A percentile compares a stretch with the other conserved stretches of the same genome.
Conservation (phyloP, 2,329 filamentous ascomycete genomes). For the Aspergillus ustus region DNA sequence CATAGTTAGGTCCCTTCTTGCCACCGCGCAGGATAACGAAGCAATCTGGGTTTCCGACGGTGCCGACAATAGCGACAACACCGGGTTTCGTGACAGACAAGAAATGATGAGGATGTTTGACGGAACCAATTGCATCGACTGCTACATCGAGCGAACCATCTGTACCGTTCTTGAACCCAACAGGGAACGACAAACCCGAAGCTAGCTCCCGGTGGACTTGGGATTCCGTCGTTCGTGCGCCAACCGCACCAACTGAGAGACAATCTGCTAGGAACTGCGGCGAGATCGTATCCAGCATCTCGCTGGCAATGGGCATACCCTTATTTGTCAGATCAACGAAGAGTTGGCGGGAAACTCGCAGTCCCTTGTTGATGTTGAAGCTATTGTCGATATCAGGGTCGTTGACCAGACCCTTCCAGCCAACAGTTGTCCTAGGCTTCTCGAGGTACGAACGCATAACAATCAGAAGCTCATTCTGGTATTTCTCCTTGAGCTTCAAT, state of each 20-base stretch:
- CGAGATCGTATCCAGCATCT: constrained; percentile 98
- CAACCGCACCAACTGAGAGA: constrained; percentile 88
- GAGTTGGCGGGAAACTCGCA: constrained; percentile 83
- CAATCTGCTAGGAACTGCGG: constrained; percentile 95
- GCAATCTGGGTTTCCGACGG: constrained; percentile 92
- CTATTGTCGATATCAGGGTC: constrained; percentile 98
- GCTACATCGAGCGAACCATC: constrained; percentile 88
- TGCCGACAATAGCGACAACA: constrained; percentile 91
- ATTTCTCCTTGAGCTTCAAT: constrained; percentile 80
- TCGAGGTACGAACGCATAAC: constrained; percentile 99
- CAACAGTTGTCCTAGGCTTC: constrained; percentile 96
- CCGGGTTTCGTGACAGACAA: constrained; percentile 96
- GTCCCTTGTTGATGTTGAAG: constrained; percentile 98
- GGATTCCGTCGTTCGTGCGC: constrained; percentile 94
- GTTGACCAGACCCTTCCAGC: constrained; percentile 99
- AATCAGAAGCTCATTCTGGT: constrained; percentile 86
- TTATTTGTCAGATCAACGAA: constrained; percentile 89
- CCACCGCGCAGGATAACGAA: constrained; percentile 95
- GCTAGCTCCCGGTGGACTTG: constrained; percentile 95
- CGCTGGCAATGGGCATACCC: constrained; percentile 94
- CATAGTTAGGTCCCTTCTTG: constrained; percentile 92
- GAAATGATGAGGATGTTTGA: constrained; percentile 92
- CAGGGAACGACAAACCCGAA: constrained; percentile 91
- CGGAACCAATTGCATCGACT: constrained; percentile 93
- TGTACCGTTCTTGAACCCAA: constrained; percentile 99